These are phyloP conservation scores for Cladosporium sp. DNA, from an alignment of 2,329 filamentous ascomycete species.

Conservation along the genomic window DNA sequence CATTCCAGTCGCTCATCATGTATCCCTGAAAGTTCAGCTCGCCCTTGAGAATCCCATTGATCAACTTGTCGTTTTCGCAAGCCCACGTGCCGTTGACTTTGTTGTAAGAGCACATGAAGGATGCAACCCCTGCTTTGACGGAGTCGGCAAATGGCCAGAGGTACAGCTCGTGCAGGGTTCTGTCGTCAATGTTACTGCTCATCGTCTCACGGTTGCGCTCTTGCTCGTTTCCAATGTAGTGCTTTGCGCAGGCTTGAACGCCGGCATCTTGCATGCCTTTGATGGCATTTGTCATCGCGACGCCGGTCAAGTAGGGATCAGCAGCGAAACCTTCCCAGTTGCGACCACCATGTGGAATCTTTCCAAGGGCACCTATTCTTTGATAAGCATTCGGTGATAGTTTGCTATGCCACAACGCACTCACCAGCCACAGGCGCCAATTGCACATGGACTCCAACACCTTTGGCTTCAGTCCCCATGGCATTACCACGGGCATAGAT, in stretches of 20 bases:
- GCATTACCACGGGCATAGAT: slow-evolving; percentile 77
- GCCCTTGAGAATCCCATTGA: slow-evolving; percentile 65
- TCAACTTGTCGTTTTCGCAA: slow-evolving; percentile 57
- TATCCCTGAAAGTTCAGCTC: slow-evolving; percentile 68
- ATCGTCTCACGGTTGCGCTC: slow-evolving; percentile 17
- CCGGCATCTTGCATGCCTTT: slow-evolving; percentile 44
- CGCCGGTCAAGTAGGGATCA: slow-evolving; percentile 58
- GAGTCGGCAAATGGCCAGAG: slow-evolving; percentile 22
- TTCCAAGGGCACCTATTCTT: slow-evolving; percentile 19
- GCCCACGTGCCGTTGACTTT: slow-evolving; percentile 61
- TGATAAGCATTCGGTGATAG: neutral
- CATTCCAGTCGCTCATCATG: slow-evolving; percentile 62
- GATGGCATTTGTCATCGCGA: slow-evolving; percentile 46
- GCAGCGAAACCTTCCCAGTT: slow-evolving; percentile 58
- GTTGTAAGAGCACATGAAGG: slow-evolving; percentile 29
- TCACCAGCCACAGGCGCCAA: slow-evolving; percentile 70
- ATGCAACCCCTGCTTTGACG: slow-evolving; percentile 18
- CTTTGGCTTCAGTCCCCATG: slow-evolving; percentile 67
- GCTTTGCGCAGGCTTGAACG: slow-evolving; percentile 30
- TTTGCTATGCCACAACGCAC: neutral
- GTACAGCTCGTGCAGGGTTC: slow-evolving; percentile 24
- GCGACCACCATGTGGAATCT: slow-evolving; percentile 13
- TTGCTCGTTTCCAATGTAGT: slow-evolving; percentile 14
- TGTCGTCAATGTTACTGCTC: slow-evolving; percentile 28
- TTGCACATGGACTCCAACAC: slow-evolving; percentile 69